A percentile compares a stretch with the other conserved stretches of the same genome.
Evolutionary conservation across 495 filamentous ascomycete species (phyloP).

Genomic region (Penicillium chermesinum): DNA sequence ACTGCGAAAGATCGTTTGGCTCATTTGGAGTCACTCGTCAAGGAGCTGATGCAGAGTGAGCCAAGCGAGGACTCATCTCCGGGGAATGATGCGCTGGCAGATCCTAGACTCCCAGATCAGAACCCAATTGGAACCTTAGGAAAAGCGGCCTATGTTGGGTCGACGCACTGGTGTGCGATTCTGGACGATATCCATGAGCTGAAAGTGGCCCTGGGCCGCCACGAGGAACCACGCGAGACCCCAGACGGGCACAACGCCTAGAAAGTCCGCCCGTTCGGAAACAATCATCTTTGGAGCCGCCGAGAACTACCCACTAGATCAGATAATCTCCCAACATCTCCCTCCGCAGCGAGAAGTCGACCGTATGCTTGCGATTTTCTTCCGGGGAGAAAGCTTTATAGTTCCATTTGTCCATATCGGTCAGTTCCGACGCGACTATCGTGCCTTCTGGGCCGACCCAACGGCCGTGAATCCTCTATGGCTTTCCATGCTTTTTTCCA

Average conservation of each 20-base stretch:
- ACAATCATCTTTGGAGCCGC: conserved; percentile 1
- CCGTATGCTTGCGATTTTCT: conserved; percentile 2
- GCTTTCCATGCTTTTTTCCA: conserved; percentile 5
- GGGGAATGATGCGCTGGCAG: background rate
- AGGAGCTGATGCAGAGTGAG: background rate
- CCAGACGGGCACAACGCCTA: background rate
- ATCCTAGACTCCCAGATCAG: background rate
- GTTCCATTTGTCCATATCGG: conserved; percentile 2
- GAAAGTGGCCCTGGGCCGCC: background rate
- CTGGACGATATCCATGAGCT: conserved; percentile 9
- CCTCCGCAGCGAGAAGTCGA: conserved; percentile 2
- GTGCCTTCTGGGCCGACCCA: conserved; percentile 3
- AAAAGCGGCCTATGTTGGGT: conserved; percentile 6
- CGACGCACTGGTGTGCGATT: conserved; percentile 11
- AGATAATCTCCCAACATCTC: background rate
- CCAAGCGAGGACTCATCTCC: background rate
- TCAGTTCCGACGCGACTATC: conserved; percentile 4
- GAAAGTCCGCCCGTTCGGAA: background rate
- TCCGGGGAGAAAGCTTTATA: conserved; percentile 2
- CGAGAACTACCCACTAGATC: background rate
- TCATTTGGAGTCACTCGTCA: background rate
- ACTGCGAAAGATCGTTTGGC: background rate
- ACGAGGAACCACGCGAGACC: background rate
- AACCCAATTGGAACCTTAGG: background rate
- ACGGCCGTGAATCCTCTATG: background rate